phyloP scores from a whole-genome alignment of 106 monocot genomes.

The Cymbidium sinense region DNA sequence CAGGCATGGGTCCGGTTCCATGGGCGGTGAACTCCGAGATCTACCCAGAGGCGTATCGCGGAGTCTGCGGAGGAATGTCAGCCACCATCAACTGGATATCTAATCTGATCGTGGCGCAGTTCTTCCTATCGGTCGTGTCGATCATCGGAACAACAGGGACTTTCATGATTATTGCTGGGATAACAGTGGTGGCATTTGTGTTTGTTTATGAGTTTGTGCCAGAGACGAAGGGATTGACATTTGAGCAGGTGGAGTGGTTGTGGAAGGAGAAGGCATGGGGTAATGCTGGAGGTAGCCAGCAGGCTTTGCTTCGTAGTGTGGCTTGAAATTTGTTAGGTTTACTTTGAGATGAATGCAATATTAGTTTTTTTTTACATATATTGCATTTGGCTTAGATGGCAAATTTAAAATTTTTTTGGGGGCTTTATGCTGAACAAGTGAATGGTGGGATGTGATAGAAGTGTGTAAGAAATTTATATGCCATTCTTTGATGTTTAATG shows the following conservation, averaged over 20 bases:
- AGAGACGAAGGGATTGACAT: constrained; percentile 88
- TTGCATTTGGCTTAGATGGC: too few relatives aligned
- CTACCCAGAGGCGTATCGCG: constrained; percentile 82
- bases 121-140: constrained; percentile 58
- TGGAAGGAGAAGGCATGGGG: constrained; percentile 87
- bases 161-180: constrained; percentile 58
- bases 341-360: too few relatives aligned
- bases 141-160: constrained; percentile 56
- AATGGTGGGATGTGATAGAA: too few relatives aligned
- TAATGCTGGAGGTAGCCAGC: too few relatives aligned
- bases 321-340: neutral
- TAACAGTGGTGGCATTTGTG: constrained; percentile 53
- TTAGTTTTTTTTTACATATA: too few relatives aligned
- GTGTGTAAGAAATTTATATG: too few relatives aligned
- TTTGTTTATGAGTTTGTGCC: constrained; percentile 68
- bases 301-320: constrained; percentile 24
- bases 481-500: too few relatives aligned
- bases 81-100: constrained; percentile 92
- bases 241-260: constrained; percentile 79
- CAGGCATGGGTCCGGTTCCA: constrained; percentile 99
- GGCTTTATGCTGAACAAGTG: too few relatives aligned
- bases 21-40: constrained; percentile 98
- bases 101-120: constrained; percentile 82
- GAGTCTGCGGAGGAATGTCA: constrained; percentile 87
- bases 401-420: too few relatives aligned